These are phyloP conservation scores for Gracilaria vermiculophylla DNA, from an alignment of 23 red algal genomes.

Conservation along the genomic window DNA sequence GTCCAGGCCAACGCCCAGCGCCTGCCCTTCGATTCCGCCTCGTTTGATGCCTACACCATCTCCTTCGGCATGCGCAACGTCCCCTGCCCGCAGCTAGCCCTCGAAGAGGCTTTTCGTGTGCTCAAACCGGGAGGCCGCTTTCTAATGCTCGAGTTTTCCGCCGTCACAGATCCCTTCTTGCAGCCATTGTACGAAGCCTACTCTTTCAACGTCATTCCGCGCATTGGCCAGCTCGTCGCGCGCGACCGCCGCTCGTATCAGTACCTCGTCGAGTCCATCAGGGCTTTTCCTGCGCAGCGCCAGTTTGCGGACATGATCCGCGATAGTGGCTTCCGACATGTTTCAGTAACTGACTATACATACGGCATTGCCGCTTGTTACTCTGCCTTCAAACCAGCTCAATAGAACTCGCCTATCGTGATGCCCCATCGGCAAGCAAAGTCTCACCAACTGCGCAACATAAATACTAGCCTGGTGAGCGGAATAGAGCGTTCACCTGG, in stretches of 20 bases:
- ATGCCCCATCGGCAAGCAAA: too few species aligned
- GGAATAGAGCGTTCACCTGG: too few species aligned
- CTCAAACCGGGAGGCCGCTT: constrained; percentile 87
- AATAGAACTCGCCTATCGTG: too few species aligned
- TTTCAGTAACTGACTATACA: constrained; percentile 61
- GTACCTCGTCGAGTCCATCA: constrained; percentile 96
- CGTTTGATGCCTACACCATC: constrained; percentile 86
- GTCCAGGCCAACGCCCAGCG: constrained; percentile 70
- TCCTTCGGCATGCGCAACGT: constrained; percentile 99
- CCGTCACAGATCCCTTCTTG: constrained; percentile 50
- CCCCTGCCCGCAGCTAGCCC: constrained; percentile 39
- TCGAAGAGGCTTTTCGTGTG: constrained; percentile 89
- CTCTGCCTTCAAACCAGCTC: constrained; percentile 50
- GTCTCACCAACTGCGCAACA: too few species aligned
- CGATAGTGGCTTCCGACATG: constrained; percentile 63
- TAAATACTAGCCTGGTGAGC: too few species aligned
- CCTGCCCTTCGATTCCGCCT: constrained; percentile 55
- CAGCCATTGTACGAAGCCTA: constrained; percentile 81
- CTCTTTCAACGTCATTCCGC: constrained; percentile 83
- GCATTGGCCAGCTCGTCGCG: constrained; percentile 70
- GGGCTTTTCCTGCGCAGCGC: constrained; percentile 79
- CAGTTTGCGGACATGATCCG: constrained; percentile 73
- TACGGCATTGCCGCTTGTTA: constrained; percentile 82
- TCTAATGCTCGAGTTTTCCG: constrained; percentile 95
- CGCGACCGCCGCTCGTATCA: constrained; percentile 72